Conservation (phyloP, 495 filamentous ascomycete species). For the Penicillium odoratum region DNA sequence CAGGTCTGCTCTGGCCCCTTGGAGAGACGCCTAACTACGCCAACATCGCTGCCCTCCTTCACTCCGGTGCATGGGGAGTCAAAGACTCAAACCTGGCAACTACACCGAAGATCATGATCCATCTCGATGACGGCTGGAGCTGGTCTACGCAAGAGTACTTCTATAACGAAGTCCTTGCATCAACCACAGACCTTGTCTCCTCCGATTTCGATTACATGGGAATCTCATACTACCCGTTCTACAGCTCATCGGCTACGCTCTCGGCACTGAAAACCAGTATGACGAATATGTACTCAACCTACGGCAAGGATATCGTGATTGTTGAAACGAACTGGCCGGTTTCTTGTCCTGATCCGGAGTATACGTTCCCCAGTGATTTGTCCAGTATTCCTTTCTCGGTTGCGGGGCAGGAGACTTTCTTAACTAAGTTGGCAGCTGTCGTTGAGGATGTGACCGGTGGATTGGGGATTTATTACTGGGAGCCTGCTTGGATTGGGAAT, state of each 20-base stretch:
- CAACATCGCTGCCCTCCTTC: slow-evolving; percentile 62
- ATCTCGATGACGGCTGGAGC: slow-evolving; percentile 70
- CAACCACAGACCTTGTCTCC: slow-evolving; percentile 46
- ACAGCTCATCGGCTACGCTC: slow-evolving; percentile 54
- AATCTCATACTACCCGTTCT: slow-evolving; percentile 73
- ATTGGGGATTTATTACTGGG: slow-evolving; percentile 67
- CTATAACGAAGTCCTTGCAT: slow-evolving; percentile 56
- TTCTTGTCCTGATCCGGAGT: slow-evolving; percentile 54
- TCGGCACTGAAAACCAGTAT: slow-evolving; percentile 54
- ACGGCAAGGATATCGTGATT: slow-evolving; percentile 60
- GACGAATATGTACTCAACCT: slow-evolving; percentile 56
- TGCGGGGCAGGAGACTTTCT: slow-evolving; percentile 58
- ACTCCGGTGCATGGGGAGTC: slow-evolving; percentile 61
- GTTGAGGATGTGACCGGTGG: slow-evolving; percentile 49
- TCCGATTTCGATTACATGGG: slow-evolving; percentile 69
- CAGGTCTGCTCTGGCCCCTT: slow-evolving; percentile 64
- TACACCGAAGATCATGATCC: slow-evolving; percentile 64
- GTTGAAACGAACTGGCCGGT: slow-evolving; percentile 69
- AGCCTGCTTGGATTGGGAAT: slow-evolving; percentile 69
- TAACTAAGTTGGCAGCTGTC: slow-evolving; percentile 54
- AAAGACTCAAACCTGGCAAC: slow-evolving; percentile 58
- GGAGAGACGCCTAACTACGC: slow-evolving; percentile 50
- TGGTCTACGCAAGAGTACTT: slow-evolving; percentile 64
- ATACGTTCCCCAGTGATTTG: slow-evolving; percentile 59
- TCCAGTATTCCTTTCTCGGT: slow-evolving; percentile 57